These are phyloP conservation scores for Acorus gramineus DNA, from an alignment of 106 monocot species.

Conservation along the genomic window DNA sequence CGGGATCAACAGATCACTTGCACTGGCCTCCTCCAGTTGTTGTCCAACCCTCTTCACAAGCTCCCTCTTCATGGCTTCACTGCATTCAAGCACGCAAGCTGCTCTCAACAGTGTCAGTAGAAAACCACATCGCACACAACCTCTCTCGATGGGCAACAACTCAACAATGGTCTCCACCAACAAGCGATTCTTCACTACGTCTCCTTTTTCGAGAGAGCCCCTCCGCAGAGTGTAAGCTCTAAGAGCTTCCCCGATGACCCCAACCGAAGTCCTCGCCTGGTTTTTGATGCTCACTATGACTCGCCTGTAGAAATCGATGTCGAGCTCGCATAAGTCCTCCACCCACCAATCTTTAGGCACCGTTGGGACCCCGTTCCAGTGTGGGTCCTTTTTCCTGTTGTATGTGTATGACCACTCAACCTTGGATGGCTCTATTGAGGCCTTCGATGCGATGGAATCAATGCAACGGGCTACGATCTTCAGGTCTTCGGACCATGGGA, in stretches of 20 bases:
- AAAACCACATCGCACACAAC: slow-evolving; percentile 49
- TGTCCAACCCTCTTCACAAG: slow-evolving; percentile 37
- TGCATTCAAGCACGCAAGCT: slow-evolving; percentile 31
- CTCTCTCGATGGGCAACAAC: slow-evolving; percentile 33
- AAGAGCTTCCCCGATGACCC: slow-evolving; percentile 56
- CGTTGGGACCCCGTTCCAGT: slow-evolving; percentile 53
- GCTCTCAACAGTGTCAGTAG: slow-evolving; percentile 42
- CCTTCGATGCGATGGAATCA: slow-evolving; percentile 61
- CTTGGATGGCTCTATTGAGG: slow-evolving; percentile 40
- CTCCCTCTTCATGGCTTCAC: slow-evolving; percentile 21
- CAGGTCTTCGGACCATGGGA: slow-evolving; percentile 53
- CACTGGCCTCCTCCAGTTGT: slow-evolving; percentile 43
- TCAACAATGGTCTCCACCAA: slow-evolving; percentile 42
- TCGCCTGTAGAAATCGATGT: slow-evolving; percentile 48
- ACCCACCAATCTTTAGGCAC: slow-evolving; percentile 85
- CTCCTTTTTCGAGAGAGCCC: slow-evolving; percentile 11
- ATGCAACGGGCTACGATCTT: slow-evolving; percentile 48
- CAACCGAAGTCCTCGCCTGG: slow-evolving; percentile 21
- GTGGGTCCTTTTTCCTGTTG: slow-evolving; percentile 39
- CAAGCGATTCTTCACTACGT: slow-evolving; percentile 17
- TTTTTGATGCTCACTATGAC: slow-evolving; percentile 44
- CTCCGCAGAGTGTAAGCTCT: slow-evolving; percentile 51
- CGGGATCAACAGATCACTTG: slow-evolving; percentile 44
- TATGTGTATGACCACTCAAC: slow-evolving; percentile 80
- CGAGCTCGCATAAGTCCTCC: slow-evolving; percentile 72